Evolutionary conservation across 805 yeast genomes (phyloP), one percentile per base, ranked within the genome.

Genomic region (Yarrowia alimentaria): DNA sequence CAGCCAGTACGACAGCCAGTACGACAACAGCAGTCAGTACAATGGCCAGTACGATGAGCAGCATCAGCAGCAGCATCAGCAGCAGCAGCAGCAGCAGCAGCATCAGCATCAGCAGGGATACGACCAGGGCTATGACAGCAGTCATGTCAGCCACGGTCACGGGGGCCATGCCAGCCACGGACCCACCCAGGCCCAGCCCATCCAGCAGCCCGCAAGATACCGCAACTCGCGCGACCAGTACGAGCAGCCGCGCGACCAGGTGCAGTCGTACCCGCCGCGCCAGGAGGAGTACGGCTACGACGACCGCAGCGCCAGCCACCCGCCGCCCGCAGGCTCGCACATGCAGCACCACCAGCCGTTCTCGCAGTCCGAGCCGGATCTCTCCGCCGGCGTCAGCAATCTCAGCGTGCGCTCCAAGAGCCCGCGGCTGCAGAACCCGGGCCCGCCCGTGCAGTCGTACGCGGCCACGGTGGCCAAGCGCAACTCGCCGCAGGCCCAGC

Each of bases 341-440:
- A n/a, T n/a, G n/a, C n/a, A n/a, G 20, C 24, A 34, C 11, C 43
- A 37, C 3, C 16, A 24, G n/a, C 28, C 43, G 9, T 40, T 40
- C 9, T 19, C 47, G 13, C 47, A 40, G 25, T 40, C 47, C 13
- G 47, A 40, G 11, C 33, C 47, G 6, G 47, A 40, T 13, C 47
- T 40, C 25, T 18, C 17, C 6, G 32, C 47, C 6, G 59, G 81
- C 79, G 13, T 40, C 14, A 40, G 14, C 33, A 28, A 40, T 10
- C 47, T 40, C 12, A 40, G 25, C 6, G 25, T 40, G 6, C 33
- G 47, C 1, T 20, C 47, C 33, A 40, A 40, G 19, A 40, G 47
- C 25, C 47, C 47, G 10, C n/a, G n/a, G n/a, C 14, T 40, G 33
- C 47, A 40, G 33, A 40, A 40, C 26, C 47, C 47, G 1, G 47